These are phyloP conservation scores for Actinidia arguta DNA, from an alignment of 179 eudicot genomes.

Conservation along the genomic window DNA sequence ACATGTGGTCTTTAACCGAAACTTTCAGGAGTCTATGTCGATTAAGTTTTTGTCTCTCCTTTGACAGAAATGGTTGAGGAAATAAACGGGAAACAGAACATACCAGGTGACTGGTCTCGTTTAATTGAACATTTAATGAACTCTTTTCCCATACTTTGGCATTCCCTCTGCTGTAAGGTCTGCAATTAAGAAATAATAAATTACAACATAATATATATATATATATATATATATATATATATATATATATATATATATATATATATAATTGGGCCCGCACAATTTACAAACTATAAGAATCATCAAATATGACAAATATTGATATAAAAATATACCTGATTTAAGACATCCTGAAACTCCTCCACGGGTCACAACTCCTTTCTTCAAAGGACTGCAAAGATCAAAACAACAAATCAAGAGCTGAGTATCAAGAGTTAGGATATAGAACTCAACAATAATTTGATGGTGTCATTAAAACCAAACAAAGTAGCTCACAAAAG, in stretches of 20 bases:
- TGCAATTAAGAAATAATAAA: conserved; percentile 25
- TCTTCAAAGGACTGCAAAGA: conserved; percentile 32
- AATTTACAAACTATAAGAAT: neutral
- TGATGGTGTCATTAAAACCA: neutral
- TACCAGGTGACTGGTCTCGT: conserved; percentile 32
- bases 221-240: too few relatives aligned
- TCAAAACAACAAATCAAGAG: neutral
- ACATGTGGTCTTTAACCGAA: neutral
- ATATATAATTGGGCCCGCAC: neutral
- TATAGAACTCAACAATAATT: conserved; percentile 1
- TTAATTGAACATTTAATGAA: conserved; percentile 21
- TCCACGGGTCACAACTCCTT: conserved; percentile 27
- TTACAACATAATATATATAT: neutral
- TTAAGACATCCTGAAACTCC: conserved; percentile 42
- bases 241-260: too few relatives aligned
- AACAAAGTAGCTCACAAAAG: conserved; percentile 10
- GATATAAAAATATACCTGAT: conserved; percentile 23
- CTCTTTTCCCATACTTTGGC: conserved; percentile 27
- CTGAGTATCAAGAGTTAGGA: neutral
- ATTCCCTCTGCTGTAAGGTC: conserved; percentile 30
- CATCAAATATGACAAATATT: neutral
- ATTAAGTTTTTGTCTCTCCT: neutral
- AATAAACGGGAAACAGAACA: conserved; percentile 4
- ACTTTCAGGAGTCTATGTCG: neutral
- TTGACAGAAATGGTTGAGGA: neutral